Base-by-base conservation (phyloP, 2,329 filamentous ascomycete species). In the Lecanicillium sp. region DNA sequence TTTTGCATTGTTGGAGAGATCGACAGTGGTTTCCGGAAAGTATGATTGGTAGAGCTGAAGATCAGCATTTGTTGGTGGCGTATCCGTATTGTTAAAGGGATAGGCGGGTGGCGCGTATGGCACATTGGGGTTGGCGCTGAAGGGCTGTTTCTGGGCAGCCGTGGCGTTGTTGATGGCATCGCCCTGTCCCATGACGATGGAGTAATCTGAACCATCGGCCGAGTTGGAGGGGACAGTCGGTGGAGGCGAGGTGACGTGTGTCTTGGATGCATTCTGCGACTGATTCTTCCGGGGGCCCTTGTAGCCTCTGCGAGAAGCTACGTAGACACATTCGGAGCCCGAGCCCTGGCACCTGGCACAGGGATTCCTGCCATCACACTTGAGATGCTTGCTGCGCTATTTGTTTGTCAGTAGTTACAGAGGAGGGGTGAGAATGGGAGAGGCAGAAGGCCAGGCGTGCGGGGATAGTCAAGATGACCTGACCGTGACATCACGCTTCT, bases 251-350 rank as follows among this genome's bases (percentile, higher is more conserved):
- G 72, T 72, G 19, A 72, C 68, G 57, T 74, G 72, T 15, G 71
- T 69, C 60, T 77, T 79, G 59, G 72, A 72, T 9, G 69, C 67
- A 56, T 71, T 77, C 50, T 63, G 64, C 6, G 63, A 55, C n/a
- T 60, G 54, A 15, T 58, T 63, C 68, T 66, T 54, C 54, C 66
- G 56, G 53, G 65, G 60, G 12, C 84, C 83, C 64, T 86, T 87
- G 68, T 86, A 87, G 24, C 86, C 86, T 52, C 86, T 78, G 36
- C 86, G 81, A 32, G 85, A 89, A 37, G 84, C 81, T 41, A 87
- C 79, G 61, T 88, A 90, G 58, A 81, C 68, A 63, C 87, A 91
- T 40, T 83, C 73, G 15, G 73, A 67, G 48, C 76, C 75, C 40
- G 76, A 74, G 43, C 70, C 65, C 19, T 68, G 67, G 64, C 86